Base-by-base conservation (phyloP, 164 flowering plant genomes). In the Pachysandra terminalis region DNA sequence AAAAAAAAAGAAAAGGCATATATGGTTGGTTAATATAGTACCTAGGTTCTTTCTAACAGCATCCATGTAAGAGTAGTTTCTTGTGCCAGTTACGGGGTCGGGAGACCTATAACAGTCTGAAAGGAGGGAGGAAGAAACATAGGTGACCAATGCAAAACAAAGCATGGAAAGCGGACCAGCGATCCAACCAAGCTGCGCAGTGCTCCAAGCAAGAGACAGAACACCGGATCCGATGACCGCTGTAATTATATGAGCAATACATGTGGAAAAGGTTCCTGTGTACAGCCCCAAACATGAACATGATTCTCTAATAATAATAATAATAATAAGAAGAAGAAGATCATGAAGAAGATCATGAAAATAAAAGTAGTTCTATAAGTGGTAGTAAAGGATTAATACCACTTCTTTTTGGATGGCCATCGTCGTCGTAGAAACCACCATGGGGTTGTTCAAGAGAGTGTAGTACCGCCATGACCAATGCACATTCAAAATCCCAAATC, bases 161-260 rank as follows among this genome's bases (percentile, higher is more conserved):
- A 87, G 49, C 76, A 90, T 70, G 16, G 77, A 23, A 19, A 81
- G 3, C 14, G 96, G 95, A 13, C 91, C 95, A 10, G 81, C 93
- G 25, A 88, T 70, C 96, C 96, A 90, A 0, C 98, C 98, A 14
- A 92, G 75, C 73, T 83, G 95, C 88, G 86, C n/a, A n/a, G n/a
- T n/a, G n/a, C n/a, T n/a, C n/a, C n/a, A n/a, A n/a, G n/a, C n/a
- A n/a, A n/a, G n/a, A n/a, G n/a, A n/a, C n/a, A n/a, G n/a, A n/a
- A n/a, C n/a, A n/a, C n/a, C n/a, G n/a, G n/a, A n/a, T n/a, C n/a
- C n/a, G n/a, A n/a, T n/a, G n/a, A n/a, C n/a, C n/a, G n/a, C n/a
- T n/a, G n/a, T n/a, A n/a, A n/a, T n/a, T n/a, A n/a, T n/a, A n/a
- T n/a, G n/a, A n/a, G n/a, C n/a, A n/a, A n/a, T n/a, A n/a, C n/a